Evolutionary conservation across 495 filamentous ascomycete species (phyloP), one percentile per base, ranked within the genome.

Genomic region (Trichoderma orchidacearum): DNA sequence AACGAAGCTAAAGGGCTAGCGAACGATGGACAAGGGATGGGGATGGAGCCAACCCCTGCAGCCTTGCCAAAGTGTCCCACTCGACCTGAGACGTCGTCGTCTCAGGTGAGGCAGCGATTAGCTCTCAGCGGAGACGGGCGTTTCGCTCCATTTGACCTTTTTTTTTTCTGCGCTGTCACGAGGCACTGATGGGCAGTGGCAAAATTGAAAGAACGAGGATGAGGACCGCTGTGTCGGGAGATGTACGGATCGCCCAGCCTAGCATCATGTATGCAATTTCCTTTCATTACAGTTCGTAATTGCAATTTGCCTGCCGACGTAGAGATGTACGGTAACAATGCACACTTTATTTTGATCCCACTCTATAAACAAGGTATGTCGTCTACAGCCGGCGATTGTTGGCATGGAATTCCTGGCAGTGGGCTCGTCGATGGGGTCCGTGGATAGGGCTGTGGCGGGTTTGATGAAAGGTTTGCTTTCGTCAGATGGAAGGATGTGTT

Each of bases 21-120:
- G 41, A 48, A 48, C 27, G 18, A 25, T 48, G 4, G 41, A 48
- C 41, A 48, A 48, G 41, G 41, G n/a, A n/a, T n/a, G n/a, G n/a
- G 41, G 41, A 8, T 2, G 41, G 9, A 11, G 13, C 34, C 34
- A 36, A 25, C 41, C 41, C 41, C 41, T 48, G 41, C 41, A 48
- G 41, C 41, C 41, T 48, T 48, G 41, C 41, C 41, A 48, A 23
- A 48, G 41, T 13, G 41, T 48, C 41, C 41, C 41, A 48, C 41
- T 13, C 41, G 41, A 48, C 41, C 41, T 48, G 41, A 48, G 41
- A 48, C 41, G 41, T 48, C 41, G 41, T 48, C 41, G 41, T 48
- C 41, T 48, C 41, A 48, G 41, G 41, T 48, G 41, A 48, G 27
- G 41, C 41, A 48, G 41, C 41, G 41, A 48, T 48, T 48, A 48